Percentiles rank a stretch among this genome's conserved stretches.
Conservation (phyloP, 305 asterid species). For the Fraxinus angustifolia region DNA sequence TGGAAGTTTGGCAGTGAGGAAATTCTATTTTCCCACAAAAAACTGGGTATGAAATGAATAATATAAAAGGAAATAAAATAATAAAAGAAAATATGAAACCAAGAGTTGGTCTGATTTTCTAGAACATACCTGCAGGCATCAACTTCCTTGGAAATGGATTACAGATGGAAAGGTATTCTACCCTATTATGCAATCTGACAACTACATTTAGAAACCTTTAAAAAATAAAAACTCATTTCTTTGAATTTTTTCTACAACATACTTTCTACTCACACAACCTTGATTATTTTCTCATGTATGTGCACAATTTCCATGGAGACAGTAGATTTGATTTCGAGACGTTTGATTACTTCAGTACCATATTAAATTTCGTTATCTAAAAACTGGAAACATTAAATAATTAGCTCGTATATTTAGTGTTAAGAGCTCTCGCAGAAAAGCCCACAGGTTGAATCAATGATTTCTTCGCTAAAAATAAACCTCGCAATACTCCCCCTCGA, state of each 20-base stretch:
- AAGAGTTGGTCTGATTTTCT: background rate
- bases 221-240: background rate
- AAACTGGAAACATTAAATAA: no score
- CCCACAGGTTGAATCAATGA: no score
- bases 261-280: background rate
- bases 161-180: background rate
- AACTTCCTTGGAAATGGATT: background rate
- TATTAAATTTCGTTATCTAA: background rate
- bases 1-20: background rate
- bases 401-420: no score
- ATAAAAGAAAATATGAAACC: background rate
- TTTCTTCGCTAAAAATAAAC: no score
- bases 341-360: background rate
- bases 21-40: background rate
- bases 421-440: no score
- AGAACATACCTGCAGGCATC: background rate
- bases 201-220: background rate
- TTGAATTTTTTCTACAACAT: background rate
- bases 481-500: no score
- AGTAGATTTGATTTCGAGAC: background rate
- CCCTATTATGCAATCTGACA: background rate
- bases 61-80: no score
- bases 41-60: background rate
- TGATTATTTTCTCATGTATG: background rate
- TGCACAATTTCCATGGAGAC: background rate